Conservation (phyloP, 768 basidiomycete species). For the Tylopilus sp. region DNA sequence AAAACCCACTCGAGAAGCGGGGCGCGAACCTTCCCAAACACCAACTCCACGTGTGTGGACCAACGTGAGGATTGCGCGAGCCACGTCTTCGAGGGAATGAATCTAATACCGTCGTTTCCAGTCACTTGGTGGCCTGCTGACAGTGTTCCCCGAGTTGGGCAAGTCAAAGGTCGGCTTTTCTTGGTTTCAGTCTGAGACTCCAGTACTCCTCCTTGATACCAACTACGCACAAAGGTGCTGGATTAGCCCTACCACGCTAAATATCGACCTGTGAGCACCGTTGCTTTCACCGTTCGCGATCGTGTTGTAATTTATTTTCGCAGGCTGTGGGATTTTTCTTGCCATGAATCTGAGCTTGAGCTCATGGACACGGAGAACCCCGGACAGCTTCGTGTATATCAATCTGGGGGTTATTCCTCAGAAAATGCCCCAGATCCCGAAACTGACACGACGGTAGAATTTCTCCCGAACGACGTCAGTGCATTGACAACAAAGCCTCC, state of each 20-base stretch:
- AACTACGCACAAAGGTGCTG: slow-evolving; percentile 12
- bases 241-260: slow-evolving; percentile 17
- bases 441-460: slow-evolving; percentile 11
- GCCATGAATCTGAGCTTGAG: slow-evolving; percentile 20
- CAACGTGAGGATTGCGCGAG: slow-evolving; percentile 18
- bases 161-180: slow-evolving; percentile 19
- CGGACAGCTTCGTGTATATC: background rate
- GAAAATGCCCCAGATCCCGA: background rate
- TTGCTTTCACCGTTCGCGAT: background rate
- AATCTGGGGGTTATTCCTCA: background rate
- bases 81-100: background rate
- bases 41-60: slow-evolving; percentile 26
- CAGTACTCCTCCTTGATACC: slow-evolving; percentile 21
- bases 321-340: slow-evolving; percentile 27
- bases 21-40: background rate
- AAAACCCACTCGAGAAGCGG: background rate
- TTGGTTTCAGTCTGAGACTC: slow-evolving; percentile 28
- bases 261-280: slow-evolving; percentile 20
- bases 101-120: slow-evolving; percentile 8
- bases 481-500: slow-evolving; percentile 9
- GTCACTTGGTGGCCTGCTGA: slow-evolving; percentile 21
- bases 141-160: slow-evolving; percentile 23
- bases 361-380: background rate
- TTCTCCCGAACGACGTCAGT: slow-evolving; percentile 1
- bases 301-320: background rate